Conservation (phyloP, 495 filamentous ascomycete genomes). For the Glonium stellatum region DNA sequence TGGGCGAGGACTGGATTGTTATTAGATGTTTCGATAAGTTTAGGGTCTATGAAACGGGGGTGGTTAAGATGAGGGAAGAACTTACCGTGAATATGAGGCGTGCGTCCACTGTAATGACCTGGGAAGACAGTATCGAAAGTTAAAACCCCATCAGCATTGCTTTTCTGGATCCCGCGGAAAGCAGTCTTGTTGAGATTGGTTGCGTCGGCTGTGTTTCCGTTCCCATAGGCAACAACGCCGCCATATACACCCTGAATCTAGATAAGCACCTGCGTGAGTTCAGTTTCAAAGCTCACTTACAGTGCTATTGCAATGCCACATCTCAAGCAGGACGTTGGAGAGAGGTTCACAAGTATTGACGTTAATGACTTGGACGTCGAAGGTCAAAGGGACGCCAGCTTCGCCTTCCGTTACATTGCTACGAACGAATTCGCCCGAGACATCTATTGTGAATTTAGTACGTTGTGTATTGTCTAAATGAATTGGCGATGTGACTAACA, state of each 20-base stretch:
- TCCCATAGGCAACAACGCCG: slow-evolving; percentile 19
- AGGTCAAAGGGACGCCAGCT: slow-evolving; percentile 47
- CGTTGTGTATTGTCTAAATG: background rate
- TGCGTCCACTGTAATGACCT: slow-evolving; percentile 53
- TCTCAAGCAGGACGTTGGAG: slow-evolving; percentile 48
- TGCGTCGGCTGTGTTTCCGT: slow-evolving; percentile 21
- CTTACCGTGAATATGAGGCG: no score
- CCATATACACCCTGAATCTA: slow-evolving; percentile 46
- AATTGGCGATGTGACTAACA: slow-evolving; percentile 6
- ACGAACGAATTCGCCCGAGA: slow-evolving; percentile 44
- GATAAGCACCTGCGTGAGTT: background rate
- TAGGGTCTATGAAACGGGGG: no score
- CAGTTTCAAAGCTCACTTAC: background rate
- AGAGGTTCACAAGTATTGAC: slow-evolving; percentile 51
- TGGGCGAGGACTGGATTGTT: no score
- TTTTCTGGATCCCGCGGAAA: slow-evolving; percentile 46
- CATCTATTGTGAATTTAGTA: slow-evolving; percentile 11
- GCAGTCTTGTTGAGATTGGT: slow-evolving; percentile 44
- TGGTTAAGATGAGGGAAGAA: no score
- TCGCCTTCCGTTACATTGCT: slow-evolving; percentile 47
- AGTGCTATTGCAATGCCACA: slow-evolving; percentile 54
- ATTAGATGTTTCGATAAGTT: no score
- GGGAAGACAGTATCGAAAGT: slow-evolving; percentile 53
- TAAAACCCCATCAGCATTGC: slow-evolving; percentile 50
- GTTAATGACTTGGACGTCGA: slow-evolving; percentile 57